These are phyloP conservation scores for Exophiala bonariae DNA, from an alignment of 2,329 filamentous ascomycete species.

Conservation along the genomic window DNA sequence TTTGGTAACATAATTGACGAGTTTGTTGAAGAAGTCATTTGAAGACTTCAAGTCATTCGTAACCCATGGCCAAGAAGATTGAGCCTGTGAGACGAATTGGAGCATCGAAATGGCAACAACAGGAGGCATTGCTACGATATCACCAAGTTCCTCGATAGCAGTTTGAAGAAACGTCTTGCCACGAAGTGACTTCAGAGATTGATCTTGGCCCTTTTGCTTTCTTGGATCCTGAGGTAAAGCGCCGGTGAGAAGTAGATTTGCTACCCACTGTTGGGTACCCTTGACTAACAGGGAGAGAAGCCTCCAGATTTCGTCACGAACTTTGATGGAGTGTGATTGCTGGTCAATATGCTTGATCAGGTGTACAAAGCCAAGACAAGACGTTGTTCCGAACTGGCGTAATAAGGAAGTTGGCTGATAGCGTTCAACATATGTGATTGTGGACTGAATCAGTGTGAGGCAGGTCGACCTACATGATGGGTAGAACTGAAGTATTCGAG, in stretches of 20 bases:
- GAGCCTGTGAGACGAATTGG: constrained; percentile 82
- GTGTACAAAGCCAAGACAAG: constrained; percentile 80
- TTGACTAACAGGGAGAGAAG: constrained; percentile 84
- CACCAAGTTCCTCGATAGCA: constrained; percentile 69
- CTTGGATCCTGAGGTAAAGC: constrained; percentile 70
- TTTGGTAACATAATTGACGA: constrained; percentile 69
- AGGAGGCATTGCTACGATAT: constrained; percentile 64
- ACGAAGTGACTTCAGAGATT: constrained; percentile 38
- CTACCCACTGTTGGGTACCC: constrained; percentile 93
- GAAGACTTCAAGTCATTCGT: constrained; percentile 78
- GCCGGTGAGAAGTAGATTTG: constrained; percentile 87
- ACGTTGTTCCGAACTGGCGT: constrained; percentile 78
- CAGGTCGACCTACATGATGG: constrained; percentile 4
- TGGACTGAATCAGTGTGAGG: constrained; percentile 11
- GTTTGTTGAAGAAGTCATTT: constrained; percentile 67
- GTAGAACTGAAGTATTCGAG: constrained; percentile 14
- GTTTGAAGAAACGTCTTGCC: constrained; percentile 70
- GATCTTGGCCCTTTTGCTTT: constrained; percentile 58
- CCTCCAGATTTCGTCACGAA: constrained; percentile 68
- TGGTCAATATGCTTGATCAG: constrained; percentile 75
- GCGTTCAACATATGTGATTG: constrained; percentile 13
- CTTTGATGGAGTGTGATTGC: constrained; percentile 35
- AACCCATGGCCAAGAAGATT: constrained; percentile 95
- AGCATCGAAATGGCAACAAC: constrained; percentile 72
- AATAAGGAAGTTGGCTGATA: constrained; percentile 53